Base-by-base conservation (phyloP, 2,329 filamentous ascomycete species). In the Biscogniauxia mediterranea region DNA sequence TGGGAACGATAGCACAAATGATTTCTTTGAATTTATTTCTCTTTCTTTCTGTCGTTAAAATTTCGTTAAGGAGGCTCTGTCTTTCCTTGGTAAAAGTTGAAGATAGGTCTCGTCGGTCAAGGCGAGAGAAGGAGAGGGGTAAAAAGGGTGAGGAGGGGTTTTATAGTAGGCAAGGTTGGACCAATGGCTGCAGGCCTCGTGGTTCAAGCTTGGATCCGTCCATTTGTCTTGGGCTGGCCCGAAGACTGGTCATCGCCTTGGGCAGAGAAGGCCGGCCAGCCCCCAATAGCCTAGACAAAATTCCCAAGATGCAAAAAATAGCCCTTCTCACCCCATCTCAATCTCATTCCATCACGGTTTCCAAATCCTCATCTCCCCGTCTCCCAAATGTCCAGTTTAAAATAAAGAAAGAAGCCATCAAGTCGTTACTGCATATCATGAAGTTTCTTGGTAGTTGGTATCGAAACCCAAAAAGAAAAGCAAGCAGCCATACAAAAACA, bases 381-480 rank as follows among this genome's bases (percentile, higher is more conserved):
- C 25, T 52, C 38, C 38, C 11, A n/a, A 46, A 46, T 26, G 21
- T 56, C 19, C n/a, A 38, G 53, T 32, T 55, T 46, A 20, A 58
- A 32, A 32, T 32, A 32, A 32, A 32, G 28, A 32, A 32, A 32
- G 28, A 66, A 63, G 59, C 68, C 68, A 67, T 71, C 64, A 70
- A 65, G 56, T 71, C 70, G 70, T 71, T 69, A 70, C 69, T 71
- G 70, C 63, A 69, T 70, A 57, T 68, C 65, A 60, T 65, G 21
- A 61, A 64, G 21, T 64, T 69, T 67, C 61, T 64, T 61, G 61
- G 64, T 50, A 62, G 58, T 64, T 58, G 61, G 58, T 65, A 60
- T 61, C 64, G 59, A 46, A 63, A 7, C 46, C 50, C 57, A 55
- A 26, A 56, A 61, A 58, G n/a, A 61, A 19, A 59, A 56, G 54